A percentile compares a stretch with the other conserved stretches of the same genome.
Conservation (phyloP, 208 protist genomes). For the Polymyxa betae region DNA sequence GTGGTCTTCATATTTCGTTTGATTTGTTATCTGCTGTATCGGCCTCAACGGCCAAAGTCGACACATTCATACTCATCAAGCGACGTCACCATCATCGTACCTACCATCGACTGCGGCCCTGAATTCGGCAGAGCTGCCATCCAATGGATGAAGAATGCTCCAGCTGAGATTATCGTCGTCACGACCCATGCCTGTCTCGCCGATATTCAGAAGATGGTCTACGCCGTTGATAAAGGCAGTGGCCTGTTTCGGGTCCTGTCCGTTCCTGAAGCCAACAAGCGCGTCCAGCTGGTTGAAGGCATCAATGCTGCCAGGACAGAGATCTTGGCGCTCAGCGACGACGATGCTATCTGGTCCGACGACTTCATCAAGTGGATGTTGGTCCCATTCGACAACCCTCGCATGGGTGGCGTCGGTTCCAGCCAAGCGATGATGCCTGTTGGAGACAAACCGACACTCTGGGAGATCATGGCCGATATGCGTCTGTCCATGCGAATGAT, state of each 20-base stretch:
- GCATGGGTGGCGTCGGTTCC: background rate
- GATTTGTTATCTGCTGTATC: slow-evolving; percentile 3
- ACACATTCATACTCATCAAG: background rate
- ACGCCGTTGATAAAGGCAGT: background rate
- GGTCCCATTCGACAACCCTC: background rate
- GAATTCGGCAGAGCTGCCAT: background rate
- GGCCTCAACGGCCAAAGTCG: background rate
- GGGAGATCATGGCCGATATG: background rate
- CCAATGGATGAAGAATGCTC: slow-evolving; percentile 2
- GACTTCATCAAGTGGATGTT: background rate
- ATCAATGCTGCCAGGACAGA: background rate
- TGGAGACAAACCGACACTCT: background rate
- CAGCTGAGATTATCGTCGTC: background rate
- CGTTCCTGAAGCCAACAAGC: background rate
- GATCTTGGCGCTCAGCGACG: slow-evolving; percentile 12
- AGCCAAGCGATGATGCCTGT: background rate
- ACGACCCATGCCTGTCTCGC: background rate
- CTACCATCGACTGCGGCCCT: background rate
- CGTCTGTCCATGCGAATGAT: slow-evolving; percentile 7
- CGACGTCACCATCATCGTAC: slow-evolving; percentile 8
- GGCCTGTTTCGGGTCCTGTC: background rate
- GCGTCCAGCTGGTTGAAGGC: slow-evolving; percentile 1
- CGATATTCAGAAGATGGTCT: background rate
- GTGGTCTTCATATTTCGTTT: background rate
- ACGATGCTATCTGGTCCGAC: background rate